Evolutionary conservation across 2,329 filamentous ascomycete species (phyloP).

Genomic region (Parastagonospora nodorum): DNA sequence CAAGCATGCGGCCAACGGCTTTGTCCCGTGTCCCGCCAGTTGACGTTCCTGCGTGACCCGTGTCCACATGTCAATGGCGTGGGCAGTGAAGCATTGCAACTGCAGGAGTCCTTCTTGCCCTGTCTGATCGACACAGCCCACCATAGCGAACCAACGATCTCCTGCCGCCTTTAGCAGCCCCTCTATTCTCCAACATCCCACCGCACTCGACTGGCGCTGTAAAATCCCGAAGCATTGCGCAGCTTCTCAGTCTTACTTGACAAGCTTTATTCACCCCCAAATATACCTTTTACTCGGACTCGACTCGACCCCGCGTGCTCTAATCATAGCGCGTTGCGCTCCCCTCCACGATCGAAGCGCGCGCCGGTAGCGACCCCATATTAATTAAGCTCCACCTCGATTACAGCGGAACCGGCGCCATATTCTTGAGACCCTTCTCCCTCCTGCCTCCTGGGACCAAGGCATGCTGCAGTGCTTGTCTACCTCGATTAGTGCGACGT

Average conservation of each 20-base stretch:
- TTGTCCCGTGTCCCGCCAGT: slow-evolving; percentile 15
- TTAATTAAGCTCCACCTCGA: slow-evolving; percentile 31
- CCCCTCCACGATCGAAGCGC: slow-evolving; percentile 27
- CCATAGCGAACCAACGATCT: slow-evolving; percentile 7
- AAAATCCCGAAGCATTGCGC: slow-evolving; percentile 4
- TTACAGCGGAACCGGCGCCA: slow-evolving; percentile 14
- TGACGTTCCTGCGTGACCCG: slow-evolving; percentile 24
- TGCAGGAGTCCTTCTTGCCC: slow-evolving; percentile 15
- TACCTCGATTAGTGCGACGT: slow-evolving; percentile 28
- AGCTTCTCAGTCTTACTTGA: slow-evolving; percentile 23
- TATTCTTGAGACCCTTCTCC: slow-evolving; percentile 7
- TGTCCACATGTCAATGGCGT: slow-evolving; percentile 5
- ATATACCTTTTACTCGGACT: slow-evolving; percentile 11
- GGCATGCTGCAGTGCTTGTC: slow-evolving; percentile 38
- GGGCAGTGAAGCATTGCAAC: slow-evolving; percentile 3
- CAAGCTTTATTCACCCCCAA: slow-evolving; percentile 18
- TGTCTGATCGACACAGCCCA: slow-evolving; percentile 22
- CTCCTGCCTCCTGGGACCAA: slow-evolving; percentile 21
- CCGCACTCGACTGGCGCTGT: slow-evolving; percentile 6
- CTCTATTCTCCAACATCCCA: slow-evolving; percentile 6
- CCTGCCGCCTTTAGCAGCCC: slow-evolving; percentile 6
- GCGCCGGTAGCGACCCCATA: slow-evolving; percentile 31
- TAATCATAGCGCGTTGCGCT: slow-evolving; percentile 24
- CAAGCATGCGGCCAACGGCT: slow-evolving; percentile 3
- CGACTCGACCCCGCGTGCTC: slow-evolving; percentile 18